phyloP scores from a whole-genome alignment of 129 eudicot species.

The Saussurea involucrata region DNA sequence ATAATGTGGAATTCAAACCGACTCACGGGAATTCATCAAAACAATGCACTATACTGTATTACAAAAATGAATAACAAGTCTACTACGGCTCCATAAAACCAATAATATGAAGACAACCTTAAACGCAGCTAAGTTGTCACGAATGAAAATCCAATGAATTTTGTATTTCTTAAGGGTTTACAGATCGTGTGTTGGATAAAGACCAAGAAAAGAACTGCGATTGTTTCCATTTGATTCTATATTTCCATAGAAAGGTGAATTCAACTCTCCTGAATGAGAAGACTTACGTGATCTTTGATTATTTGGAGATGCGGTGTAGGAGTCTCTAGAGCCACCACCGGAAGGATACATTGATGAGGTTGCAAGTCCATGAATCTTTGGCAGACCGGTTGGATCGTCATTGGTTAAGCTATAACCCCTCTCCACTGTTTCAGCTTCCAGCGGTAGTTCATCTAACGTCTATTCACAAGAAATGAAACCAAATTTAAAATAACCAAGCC shows the following conservation, averaged over 20 bases:
- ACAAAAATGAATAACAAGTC: conserved; percentile 20
- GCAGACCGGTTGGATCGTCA: conserved; percentile 78
- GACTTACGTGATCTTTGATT: conserved; percentile 73
- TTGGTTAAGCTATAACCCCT: conserved; percentile 69
- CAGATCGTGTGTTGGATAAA: conserved; percentile 48
- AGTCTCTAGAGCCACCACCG: conserved; percentile 52
- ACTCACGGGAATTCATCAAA: conserved; percentile 10
- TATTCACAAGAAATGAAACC: conserved; percentile 7
- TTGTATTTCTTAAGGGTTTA: conserved; percentile 10
- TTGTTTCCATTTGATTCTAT: conserved; percentile 67
- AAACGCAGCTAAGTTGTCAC: neutral
- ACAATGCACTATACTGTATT: conserved; percentile 15
- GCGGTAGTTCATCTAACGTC: conserved; percentile 91
- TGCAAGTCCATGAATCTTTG: conserved; percentile 78
- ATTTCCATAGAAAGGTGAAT: conserved; percentile 46
- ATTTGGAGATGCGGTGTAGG: conserved; percentile 69
- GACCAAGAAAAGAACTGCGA: conserved; percentile 42
- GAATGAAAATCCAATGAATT: conserved; percentile 12
- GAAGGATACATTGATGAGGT: conserved; percentile 56
- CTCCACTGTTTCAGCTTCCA: conserved; percentile 81
- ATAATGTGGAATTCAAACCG: conserved; percentile 16
- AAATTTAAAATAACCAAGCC: neutral
- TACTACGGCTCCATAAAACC: neutral
- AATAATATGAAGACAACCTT: neutral
- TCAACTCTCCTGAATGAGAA: conserved; percentile 85